Base-by-base conservation (phyloP, 2,329 filamentous ascomycete species). In the Aspergillus sergii region DNA sequence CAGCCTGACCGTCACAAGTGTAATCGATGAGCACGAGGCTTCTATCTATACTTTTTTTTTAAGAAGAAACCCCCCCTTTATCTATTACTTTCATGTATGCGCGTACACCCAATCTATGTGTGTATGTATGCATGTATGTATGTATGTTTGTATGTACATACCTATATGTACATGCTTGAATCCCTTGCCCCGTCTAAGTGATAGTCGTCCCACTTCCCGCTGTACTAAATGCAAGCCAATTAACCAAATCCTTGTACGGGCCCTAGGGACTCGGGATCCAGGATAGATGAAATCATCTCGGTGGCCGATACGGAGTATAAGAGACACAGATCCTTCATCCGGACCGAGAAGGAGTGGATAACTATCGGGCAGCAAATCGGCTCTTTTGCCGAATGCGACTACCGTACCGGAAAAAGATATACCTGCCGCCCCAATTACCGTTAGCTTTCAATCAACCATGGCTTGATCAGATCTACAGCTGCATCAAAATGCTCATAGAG, bases 361-460 rank as follows among this genome's bases (percentile, higher is more conserved):
- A 64, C 57, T 74, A 71, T 19, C 70, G 67, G 23, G 71, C 74
- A 7, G 78, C 77, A 61, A 76, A 80, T 56, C 77, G 77, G 68
- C 78, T 81, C 63, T 72, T 75, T 66, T 76, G 73, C 62, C 80
- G 76, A 63, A 82, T 77, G 36, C 71, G 73, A 65, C 73, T 75
- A 14, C 80, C 80, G 60, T 80, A 79, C 51, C 72, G 75, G 67
- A 79, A 81, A 68, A 82, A 82, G 39, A 82, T 62, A 64, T 80
- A 81, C 60, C 80, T 81, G 51, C 34, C 32, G 32, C 39, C 34
- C 51, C 51, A 21, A 65, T 60, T 28, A 41, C 14, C 28, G 16
- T 41, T 57, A 36, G 51, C 57, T 41, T 19, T 32, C 36, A 32
- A 41, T 67, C 46, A 67, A 60, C 28, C 10, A 36, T 26, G 7